These are phyloP conservation scores for Pelargonium citronellum DNA, from an alignment of 441 rosid species.

Conservation along the genomic window DNA sequence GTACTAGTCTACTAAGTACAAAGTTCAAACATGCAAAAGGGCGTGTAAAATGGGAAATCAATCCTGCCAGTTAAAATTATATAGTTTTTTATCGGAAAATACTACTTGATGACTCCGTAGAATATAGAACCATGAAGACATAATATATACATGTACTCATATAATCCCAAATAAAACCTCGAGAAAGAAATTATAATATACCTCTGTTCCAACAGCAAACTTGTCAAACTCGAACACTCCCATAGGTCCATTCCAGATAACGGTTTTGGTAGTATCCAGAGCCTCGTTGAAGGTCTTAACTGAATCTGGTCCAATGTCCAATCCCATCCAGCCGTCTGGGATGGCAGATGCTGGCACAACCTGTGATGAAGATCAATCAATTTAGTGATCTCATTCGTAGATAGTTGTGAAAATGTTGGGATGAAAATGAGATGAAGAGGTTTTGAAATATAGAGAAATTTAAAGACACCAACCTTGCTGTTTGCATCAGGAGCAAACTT, in stretches of 20 bases:
- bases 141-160: too few relatives aligned
- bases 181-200: conserved; percentile 17
- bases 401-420: not conserved
- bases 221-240: conserved; percentile 88
- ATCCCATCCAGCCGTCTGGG: conserved; percentile 97
- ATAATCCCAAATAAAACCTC: not conserved
- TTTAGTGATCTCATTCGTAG: not conserved
- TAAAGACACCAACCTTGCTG: conserved; percentile 54
- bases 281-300: conserved; percentile 62
- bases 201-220: conserved; percentile 88
- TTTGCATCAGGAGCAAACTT: conserved; percentile 80
- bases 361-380: conserved; percentile 34
- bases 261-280: conserved; percentile 63
- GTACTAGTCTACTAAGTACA: too few relatives aligned
- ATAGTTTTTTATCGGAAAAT: too few relatives aligned
- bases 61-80: too few relatives aligned
- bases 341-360: conserved; percentile 66
- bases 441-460: not conserved
- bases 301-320: conserved; percentile 87
- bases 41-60: too few relatives aligned
- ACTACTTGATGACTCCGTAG: too few relatives aligned
- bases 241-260: conserved; percentile 99
- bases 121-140: too few relatives aligned
- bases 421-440: too few relatives aligned
- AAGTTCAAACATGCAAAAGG: too few relatives aligned